Conservation (phyloP, 345 rosid genomes). For the Eucalyptus paniculata region DNA sequence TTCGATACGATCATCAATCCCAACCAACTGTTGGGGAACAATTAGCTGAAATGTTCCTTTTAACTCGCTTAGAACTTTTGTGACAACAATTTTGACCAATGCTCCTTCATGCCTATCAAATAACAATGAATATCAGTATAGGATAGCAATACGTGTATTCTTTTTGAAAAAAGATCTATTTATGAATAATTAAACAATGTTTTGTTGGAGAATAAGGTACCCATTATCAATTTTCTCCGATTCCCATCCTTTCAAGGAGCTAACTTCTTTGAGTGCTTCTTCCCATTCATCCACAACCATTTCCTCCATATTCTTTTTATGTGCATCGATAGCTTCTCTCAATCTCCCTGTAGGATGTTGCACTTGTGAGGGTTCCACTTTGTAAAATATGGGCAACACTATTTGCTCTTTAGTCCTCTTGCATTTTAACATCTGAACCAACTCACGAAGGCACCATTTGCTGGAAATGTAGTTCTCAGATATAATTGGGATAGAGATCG, state of each 20-base stretch:
- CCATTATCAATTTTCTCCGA: neutral
- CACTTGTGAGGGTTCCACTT: neutral
- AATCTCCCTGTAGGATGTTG: fast-evolving
- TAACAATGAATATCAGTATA: fast-evolving
- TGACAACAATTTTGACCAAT: too few species aligned
- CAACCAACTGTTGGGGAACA: too few species aligned
- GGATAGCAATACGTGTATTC: too few species aligned
- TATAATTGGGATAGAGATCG: neutral
- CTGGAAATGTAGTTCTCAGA: fast-evolving
- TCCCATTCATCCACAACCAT: neutral
- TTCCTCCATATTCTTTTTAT: too few species aligned
- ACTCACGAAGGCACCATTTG: neutral
- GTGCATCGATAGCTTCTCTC: fast-evolving
- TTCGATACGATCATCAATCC: fast-evolving
- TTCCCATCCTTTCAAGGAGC: neutral
- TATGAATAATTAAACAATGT: neutral
- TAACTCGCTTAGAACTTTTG: too few species aligned
- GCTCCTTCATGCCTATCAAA: too few species aligned
- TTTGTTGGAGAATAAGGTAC: neutral
- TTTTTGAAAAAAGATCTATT: neutral
- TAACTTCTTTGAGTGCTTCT: neutral
- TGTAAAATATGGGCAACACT: neutral
- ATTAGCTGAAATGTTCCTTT: too few species aligned
- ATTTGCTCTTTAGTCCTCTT: neutral
- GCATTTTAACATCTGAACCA: neutral